These are phyloP conservation scores for Moesziomyces sp. DNA, from an alignment of 1,284 basidiomycete genomes.

Conservation along the genomic window DNA sequence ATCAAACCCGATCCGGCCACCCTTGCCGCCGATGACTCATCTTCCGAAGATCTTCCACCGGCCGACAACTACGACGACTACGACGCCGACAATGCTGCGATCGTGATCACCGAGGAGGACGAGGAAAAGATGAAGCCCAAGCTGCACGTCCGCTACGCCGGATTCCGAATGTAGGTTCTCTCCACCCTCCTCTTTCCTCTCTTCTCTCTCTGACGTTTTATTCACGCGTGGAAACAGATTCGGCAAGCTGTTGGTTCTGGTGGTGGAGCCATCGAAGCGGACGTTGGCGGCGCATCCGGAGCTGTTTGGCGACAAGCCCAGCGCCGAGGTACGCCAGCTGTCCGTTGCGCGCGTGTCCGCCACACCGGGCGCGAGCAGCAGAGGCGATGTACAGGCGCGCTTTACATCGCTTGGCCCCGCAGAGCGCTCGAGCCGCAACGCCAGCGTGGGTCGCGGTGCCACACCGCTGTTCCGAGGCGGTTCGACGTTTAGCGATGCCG, in stretches of 20 bases:
- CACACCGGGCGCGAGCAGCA: conserved; percentile 20
- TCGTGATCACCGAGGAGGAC: conserved; percentile 44
- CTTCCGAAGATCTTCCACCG: neutral
- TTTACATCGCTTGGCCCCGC: conserved; percentile 44
- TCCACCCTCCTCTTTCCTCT: neutral
- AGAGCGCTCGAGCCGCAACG: conserved; percentile 36
- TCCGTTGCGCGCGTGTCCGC: conserved; percentile 40
- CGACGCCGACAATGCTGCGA: conserved; percentile 12
- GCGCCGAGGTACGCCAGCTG: conserved; percentile 47
- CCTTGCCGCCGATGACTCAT: neutral
- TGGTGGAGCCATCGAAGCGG: conserved; percentile 51
- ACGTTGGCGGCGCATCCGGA: conserved; percentile 43
- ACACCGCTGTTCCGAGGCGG: conserved; percentile 49
- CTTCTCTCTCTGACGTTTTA: neutral
- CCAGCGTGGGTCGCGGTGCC: conserved; percentile 17
- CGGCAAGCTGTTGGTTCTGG: conserved; percentile 59
- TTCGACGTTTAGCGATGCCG: conserved; percentile 32
- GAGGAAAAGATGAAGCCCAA: conserved; percentile 53
- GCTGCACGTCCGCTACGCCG: conserved; percentile 45
- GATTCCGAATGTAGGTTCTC: conserved; percentile 45
- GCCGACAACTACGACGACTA: conserved; percentile 3
- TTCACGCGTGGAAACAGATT: conserved; percentile 33
- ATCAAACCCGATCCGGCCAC: conserved; percentile 22
- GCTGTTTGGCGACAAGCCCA: conserved; percentile 43
- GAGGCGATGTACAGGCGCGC: conserved; percentile 26